These are phyloP conservation scores for Neolecta irregularis DNA, from an alignment of 1,139 yeast genomes.

Conservation along the genomic window DNA sequence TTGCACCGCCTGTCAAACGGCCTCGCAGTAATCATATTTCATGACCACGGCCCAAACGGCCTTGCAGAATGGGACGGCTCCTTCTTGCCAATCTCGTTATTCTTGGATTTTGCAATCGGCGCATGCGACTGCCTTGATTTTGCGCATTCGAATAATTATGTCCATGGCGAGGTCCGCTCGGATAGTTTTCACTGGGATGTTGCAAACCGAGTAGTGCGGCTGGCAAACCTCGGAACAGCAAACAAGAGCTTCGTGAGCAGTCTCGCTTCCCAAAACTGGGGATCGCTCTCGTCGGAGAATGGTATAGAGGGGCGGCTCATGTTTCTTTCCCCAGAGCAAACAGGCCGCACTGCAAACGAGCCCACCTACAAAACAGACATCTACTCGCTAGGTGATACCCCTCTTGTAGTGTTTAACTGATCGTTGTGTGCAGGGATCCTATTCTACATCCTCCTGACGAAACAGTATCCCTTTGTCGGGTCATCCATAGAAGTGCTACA, in stretches of 20 bases:
- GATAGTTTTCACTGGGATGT: slow-evolving; percentile 15
- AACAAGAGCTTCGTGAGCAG: slow-evolving; percentile 9
- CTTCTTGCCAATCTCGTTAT: slow-evolving; percentile 11
- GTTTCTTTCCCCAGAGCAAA: slow-evolving; percentile 17
- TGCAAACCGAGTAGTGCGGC: slow-evolving; percentile 13
- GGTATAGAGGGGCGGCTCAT: slow-evolving; percentile 10
- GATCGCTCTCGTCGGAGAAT: slow-evolving; percentile 5
- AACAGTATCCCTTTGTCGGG: slow-evolving; percentile 15
- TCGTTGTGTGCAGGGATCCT: too few species aligned
- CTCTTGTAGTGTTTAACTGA: too few species aligned
- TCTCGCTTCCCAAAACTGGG: slow-evolving; percentile 8
- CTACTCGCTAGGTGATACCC: slow-evolving; percentile 17
- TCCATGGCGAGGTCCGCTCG: slow-evolving; percentile 16
- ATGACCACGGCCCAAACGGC: slow-evolving; percentile 2
- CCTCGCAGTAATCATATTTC: background rate
- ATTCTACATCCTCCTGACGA: slow-evolving; percentile 14
- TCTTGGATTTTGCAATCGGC: slow-evolving; percentile 16
- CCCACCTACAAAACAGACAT: slow-evolving; percentile 16
- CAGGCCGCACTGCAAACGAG: slow-evolving; percentile 14
- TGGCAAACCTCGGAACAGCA: slow-evolving; percentile 14
- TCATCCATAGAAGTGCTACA: slow-evolving; percentile 15
- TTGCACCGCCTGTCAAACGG: too few species aligned
- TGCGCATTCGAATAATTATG: slow-evolving; percentile 14
- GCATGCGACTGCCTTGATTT: slow-evolving; percentile 16
- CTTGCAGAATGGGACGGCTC: slow-evolving; percentile 1